These are phyloP conservation scores for Botrytis medusae DNA, from an alignment of 2,329 filamentous ascomycete genomes.

Conservation along the genomic window DNA sequence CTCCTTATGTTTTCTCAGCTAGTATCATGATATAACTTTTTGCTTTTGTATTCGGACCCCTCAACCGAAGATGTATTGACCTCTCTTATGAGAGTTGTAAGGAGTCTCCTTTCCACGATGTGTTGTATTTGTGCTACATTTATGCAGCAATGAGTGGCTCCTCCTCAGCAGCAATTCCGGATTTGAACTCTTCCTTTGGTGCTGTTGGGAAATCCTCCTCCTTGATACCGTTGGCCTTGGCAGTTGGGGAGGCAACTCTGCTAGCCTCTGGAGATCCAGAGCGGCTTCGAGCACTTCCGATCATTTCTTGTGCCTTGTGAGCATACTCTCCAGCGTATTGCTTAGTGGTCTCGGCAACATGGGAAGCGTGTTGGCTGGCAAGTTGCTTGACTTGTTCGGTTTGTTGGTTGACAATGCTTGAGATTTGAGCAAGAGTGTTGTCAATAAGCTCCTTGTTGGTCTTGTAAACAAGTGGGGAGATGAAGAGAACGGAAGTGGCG, in stretches of 20 bases:
- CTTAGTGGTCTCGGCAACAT: constrained; percentile 63
- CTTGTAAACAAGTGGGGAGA: constrained; percentile 63
- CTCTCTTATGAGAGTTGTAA: constrained; percentile 10
- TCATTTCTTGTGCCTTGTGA: constrained; percentile 64
- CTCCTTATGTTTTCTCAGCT: constrained; percentile 9
- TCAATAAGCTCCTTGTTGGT: constrained; percentile 71
- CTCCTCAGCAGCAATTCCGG: constrained; percentile 28
- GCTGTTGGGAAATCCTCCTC: constrained; percentile 38
- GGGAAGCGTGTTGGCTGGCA: constrained; percentile 63
- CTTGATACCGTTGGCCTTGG: constrained; percentile 26
- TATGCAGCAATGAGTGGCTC: constrained; percentile 36
- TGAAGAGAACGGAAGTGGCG: constrained; percentile 58
- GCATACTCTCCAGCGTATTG: constrained; percentile 68
- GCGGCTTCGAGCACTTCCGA: constrained; percentile 44
- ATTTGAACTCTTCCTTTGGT: constrained; percentile 39
- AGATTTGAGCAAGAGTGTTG: constrained; percentile 57
- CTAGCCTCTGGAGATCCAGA: constrained; percentile 35
- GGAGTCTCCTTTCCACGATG: background rate
- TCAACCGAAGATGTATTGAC: constrained; percentile 4
- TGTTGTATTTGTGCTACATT: constrained; percentile 11
- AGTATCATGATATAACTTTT: background rate
- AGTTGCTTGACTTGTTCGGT: constrained; percentile 61
- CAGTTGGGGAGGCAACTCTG: constrained; percentile 27
- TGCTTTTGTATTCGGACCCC: background rate
- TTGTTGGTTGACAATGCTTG: constrained; percentile 60